Evolutionary conservation across 495 filamentous ascomycete genomes (phyloP).

Genomic region (Penicillium salamii): DNA sequence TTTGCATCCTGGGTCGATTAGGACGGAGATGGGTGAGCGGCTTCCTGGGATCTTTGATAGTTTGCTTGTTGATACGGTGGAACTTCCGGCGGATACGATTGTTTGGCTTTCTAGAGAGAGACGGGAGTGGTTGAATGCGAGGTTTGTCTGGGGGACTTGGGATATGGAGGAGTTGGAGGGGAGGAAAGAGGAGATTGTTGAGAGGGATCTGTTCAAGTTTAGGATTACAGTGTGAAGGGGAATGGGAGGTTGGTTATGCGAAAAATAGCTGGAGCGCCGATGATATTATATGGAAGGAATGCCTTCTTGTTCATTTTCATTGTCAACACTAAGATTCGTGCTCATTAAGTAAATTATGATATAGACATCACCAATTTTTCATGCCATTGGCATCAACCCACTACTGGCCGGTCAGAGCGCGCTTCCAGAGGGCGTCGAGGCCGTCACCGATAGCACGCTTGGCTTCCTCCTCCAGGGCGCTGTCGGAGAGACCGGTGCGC

Average conservation of each 20-base stretch:
- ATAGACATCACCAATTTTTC: not conserved
- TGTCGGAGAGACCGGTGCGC: constrained; percentile 18
- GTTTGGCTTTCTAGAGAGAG: constrained; percentile 44
- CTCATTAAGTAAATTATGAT: too few relatives aligned
- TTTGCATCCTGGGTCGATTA: constrained; percentile 50
- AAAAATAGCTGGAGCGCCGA: too few relatives aligned
- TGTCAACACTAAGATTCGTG: too few relatives aligned
- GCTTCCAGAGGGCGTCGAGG: constrained; percentile 17
- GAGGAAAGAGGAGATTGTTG: constrained; percentile 37
- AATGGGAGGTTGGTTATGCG: too few relatives aligned
- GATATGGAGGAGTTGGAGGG: constrained; percentile 41
- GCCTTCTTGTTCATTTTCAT: too few relatives aligned
- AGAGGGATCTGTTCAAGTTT: constrained; percentile 3
- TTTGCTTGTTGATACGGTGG: constrained; percentile 39
- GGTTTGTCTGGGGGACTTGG: constrained; percentile 44
- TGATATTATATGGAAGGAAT: too few relatives aligned
- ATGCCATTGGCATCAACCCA: not conserved
- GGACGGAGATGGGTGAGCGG: constrained; percentile 37
- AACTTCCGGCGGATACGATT: constrained; percentile 46
- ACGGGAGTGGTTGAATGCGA: constrained; percentile 48
- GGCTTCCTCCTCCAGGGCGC: constrained; percentile 31
- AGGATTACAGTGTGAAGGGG: too few relatives aligned
- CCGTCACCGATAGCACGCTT: constrained; percentile 30
- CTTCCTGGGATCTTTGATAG: not conserved
- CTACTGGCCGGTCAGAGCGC: not conserved